Base-by-base conservation (phyloP, 768 basidiomycete genomes). In the Tulasnella calospora region DNA sequence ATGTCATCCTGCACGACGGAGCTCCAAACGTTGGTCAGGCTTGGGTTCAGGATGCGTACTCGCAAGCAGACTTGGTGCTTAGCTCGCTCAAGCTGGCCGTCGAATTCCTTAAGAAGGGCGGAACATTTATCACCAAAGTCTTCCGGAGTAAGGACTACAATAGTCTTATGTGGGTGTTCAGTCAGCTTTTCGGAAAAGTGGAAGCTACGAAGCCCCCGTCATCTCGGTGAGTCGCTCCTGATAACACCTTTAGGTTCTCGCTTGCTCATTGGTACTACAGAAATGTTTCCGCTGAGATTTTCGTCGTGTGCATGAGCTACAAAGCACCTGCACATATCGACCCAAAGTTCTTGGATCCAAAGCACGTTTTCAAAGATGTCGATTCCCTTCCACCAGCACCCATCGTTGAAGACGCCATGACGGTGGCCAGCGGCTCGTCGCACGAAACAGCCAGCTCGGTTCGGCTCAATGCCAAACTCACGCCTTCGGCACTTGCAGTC, bases 1-100 rank as follows among this genome's bases (percentile, higher is more conserved):
- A 99, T 83, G 90, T 99, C 75, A 96, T 99, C 19, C 89, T 99
- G 78, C 98, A 99, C 84, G 98, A 99, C 84, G 98, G 98, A 86
- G 98, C 98, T 55, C 98, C 98, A 33, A 99, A 99, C 84, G 98
- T 99, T 84, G 98, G 98, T 87, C 94, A 95, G 15, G 98, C 98
- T 17, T 99, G 98, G 98, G 90, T 98, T 81, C 98, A 99, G 84
- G 98, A 99, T 85, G 98, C 98, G 0, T 99, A 96, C 86, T 90
- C 90, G 80, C 98, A 99, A 83, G 95, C 95, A 40, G 98, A 99
- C 84, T 91, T 99, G 79, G 98, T 98, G 74, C 88, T 99, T 79
- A 96, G 93, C 92, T 92, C 92, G 85, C 86, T 98, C 82, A 98
- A 96, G 85, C 90, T 99, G 70, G 96, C 97, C 12, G 95, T 94